phyloP scores from a whole-genome alignment of 1,284 basidiomycete genomes.

The Ustanciosporium gigantosporum region DNA sequence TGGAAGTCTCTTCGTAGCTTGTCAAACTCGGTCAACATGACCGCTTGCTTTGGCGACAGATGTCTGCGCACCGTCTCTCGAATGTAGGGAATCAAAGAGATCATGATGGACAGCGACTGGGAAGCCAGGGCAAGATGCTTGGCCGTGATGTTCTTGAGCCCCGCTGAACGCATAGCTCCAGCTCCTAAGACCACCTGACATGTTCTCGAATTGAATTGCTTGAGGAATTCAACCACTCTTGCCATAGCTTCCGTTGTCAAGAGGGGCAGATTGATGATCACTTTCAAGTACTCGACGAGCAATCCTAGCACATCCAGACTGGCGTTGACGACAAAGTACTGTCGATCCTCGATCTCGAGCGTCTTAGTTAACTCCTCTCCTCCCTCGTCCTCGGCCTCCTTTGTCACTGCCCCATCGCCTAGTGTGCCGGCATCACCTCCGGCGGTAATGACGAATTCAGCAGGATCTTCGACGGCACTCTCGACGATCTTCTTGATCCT shows the following conservation, averaged over 20 bases:
- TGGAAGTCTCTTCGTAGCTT: slow-evolving; percentile 97
- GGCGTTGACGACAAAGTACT: slow-evolving; percentile 71
- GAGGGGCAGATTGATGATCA: slow-evolving; percentile 84
- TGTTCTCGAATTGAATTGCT: slow-evolving; percentile 87
- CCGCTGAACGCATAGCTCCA: slow-evolving; percentile 95
- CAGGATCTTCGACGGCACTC: slow-evolving; percentile 78
- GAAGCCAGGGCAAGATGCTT: slow-evolving; percentile 92
- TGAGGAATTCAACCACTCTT: slow-evolving; percentile 90
- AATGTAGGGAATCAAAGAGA: slow-evolving; percentile 92
- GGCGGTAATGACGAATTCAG: slow-evolving; percentile 63
- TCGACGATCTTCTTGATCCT: slow-evolving; percentile 76
- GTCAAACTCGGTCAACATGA: slow-evolving; percentile 97
- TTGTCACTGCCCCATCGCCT: neutral
- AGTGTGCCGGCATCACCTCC: neutral
- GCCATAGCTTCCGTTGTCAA: slow-evolving; percentile 93
- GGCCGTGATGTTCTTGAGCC: slow-evolving; percentile 96
- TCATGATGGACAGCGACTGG: slow-evolving; percentile 89
- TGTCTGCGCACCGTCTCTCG: slow-evolving; percentile 91
- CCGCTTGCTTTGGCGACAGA: slow-evolving; percentile 86
- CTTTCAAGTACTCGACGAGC: slow-evolving; percentile 80
- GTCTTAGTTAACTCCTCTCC: slow-evolving; percentile 70
- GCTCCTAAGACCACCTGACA: slow-evolving; percentile 98
- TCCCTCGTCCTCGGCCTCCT: slow-evolving; percentile 1
- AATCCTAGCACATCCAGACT: slow-evolving; percentile 77
- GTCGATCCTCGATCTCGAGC: slow-evolving; percentile 75